Evolutionary conservation across 371 early-diverging fungal genomes (phyloP), one percentile per base, ranked within the genome.

Genomic region (Coemansia sp.): DNA sequence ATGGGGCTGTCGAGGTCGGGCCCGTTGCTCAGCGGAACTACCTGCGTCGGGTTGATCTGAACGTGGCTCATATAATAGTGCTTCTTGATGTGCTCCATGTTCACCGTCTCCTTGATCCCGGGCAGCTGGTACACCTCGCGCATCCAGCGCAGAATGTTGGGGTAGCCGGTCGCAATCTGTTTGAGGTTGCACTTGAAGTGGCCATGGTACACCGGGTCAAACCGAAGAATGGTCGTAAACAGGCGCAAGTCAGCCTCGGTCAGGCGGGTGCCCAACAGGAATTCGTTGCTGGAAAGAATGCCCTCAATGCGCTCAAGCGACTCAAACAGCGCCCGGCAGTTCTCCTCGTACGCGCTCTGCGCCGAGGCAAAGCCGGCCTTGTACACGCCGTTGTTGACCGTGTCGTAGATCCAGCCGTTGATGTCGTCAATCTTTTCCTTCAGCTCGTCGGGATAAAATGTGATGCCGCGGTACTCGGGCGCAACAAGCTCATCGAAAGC

Each of bases 201-300:
- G 37, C 90, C 90, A 47, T 86, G 86, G 72, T 93, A 93, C 14
- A 93, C 94, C 5, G 94, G 90, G 60, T 93, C 92, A 63, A 93
- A 92, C 69, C 94, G 84, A 14, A 96, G 74, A 58, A 95, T 91
- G 18, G 98, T 97, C 18, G 95, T 94, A 79, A 89, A 96, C 32
- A 95, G 83, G 52, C 96, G 86, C 57, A 95, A 83, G 77, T 95
- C 96, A 10, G 93, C 93, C 76, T 95, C 97, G 2, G 98, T 98
- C 46, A 98, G 81, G 39, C 67, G 58, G 58, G 84, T 78, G 32
- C 88, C 91, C 34, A 91, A 83, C 32, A 98, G 78, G 65, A 85
- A 98, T 47, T 89, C 81, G 50, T 85, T 82, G 37, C 85, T 81
- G 31, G 81, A 69, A 49, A 98, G 79, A 7, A 92, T 87, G 4